A percentile compares a stretch with the other conserved stretches of the same genome.
Conservation (phyloP, 164 flowering plant species). For the Saururus chinensis region DNA sequence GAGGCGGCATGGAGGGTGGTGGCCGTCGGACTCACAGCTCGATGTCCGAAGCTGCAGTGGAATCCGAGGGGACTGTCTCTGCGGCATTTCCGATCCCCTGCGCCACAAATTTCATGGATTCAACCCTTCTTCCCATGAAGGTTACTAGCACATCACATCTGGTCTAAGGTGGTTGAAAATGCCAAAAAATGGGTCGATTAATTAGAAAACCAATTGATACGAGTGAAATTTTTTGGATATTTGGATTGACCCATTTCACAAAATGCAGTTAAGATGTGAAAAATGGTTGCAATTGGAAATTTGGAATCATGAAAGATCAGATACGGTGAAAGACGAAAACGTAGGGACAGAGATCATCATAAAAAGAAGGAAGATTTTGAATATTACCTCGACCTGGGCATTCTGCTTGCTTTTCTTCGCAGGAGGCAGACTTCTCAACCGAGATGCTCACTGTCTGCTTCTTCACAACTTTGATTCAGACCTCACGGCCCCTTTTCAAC, state of each 20-base stretch:
- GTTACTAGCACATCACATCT: too few relatives aligned
- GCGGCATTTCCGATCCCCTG: slow-evolving; percentile 46
- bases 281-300: too few relatives aligned
- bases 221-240: too few relatives aligned
- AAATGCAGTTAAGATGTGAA: too few relatives aligned
- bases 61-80: slow-evolving; percentile 48
- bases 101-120: background rate
- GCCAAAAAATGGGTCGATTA: too few relatives aligned
- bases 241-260: too few relatives aligned
- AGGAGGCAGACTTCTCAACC: background rate
- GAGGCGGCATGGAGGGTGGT: slow-evolving; percentile 31
- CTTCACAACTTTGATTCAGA: background rate
- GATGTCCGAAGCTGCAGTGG: slow-evolving; percentile 49
- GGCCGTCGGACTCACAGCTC: slow-evolving; percentile 49
- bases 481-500: background rate
- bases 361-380: background rate
- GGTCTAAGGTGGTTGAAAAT: too few relatives aligned
- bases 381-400: background rate
- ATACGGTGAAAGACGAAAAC: background rate
- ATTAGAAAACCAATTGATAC: too few relatives aligned
- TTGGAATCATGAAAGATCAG: background rate
- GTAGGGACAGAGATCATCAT: background rate
- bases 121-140: too few relatives aligned
- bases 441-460: background rate
- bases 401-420: background rate